Evolutionary conservation across 192 early-diverging fungal genomes (phyloP).

Genomic region (Linderina pennispora): DNA sequence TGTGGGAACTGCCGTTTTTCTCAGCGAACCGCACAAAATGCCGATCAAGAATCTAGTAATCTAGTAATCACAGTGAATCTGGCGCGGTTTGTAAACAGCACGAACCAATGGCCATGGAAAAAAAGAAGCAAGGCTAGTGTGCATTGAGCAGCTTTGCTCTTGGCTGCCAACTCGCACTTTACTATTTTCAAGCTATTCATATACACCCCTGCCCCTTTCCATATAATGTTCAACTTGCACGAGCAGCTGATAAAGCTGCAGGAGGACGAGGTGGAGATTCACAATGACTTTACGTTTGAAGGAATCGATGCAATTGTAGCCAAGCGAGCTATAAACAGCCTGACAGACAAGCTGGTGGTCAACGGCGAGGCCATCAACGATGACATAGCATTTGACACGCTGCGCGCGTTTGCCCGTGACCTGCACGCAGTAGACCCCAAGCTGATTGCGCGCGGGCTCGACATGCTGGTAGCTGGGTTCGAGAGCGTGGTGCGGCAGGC

Average conservation of each 20-base stretch:
- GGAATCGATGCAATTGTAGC: conserved; percentile 28
- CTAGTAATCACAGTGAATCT: too few relatives aligned
- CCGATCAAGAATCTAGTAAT: too few relatives aligned
- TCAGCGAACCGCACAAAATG: too few relatives aligned
- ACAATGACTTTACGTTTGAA: conserved; percentile 33
- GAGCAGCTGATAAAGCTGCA: conserved; percentile 57
- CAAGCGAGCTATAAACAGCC: conserved; percentile 46
- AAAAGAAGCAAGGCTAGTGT: too few relatives aligned
- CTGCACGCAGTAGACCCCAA: conserved; percentile 38
- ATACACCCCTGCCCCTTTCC: background rate
- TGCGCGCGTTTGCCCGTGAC: conserved; percentile 44
- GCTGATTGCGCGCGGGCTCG: conserved; percentile 53
- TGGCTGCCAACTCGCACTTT: too few relatives aligned
- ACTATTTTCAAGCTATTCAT: background rate
- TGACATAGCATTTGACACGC: conserved; percentile 11
- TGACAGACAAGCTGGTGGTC: conserved; percentile 45
- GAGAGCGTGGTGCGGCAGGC: conserved; percentile 57
- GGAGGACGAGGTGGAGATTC: conserved; percentile 44
- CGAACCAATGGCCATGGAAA: too few relatives aligned
- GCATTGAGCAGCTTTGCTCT: too few relatives aligned
- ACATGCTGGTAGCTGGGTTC: conserved; percentile 68
- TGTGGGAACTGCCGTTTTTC: too few relatives aligned
- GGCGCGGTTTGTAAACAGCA: too few relatives aligned
- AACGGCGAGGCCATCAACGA: conserved; percentile 35
- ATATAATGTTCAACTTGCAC: conserved; percentile 48